Base-by-base conservation (phyloP, 495 filamentous ascomycete genomes). In the Immersiella caudata region DNA sequence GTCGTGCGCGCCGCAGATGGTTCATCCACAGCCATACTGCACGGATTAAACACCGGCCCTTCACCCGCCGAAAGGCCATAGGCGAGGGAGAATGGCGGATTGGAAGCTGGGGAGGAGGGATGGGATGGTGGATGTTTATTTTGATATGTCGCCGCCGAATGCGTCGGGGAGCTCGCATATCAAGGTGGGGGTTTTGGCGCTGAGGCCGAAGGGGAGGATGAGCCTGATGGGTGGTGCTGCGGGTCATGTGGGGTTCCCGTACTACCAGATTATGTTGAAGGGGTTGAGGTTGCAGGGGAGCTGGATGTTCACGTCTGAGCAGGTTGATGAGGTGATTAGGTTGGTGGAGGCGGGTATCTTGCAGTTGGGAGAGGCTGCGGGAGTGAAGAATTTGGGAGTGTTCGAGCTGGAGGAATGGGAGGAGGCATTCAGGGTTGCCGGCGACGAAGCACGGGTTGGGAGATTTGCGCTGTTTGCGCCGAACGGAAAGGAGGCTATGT, bases 201-300 rank as follows among this genome's bases (percentile, higher is more conserved):
- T 86, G 50, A 67, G 74, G 7, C 50, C 65, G 12, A 69, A 70
- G 2, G 83, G 82, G 0, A 68, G 79, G 22, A 75, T 80, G 2
- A 74, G 60, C 24, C 65, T 86, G n/a, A 85, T 84, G 82, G 82
- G 83, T 8, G 80, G 79, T 0, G 69, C 79, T 24, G 40, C 11
- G 3, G 72, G 71, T 0, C 74, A 81, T 60, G 64, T 83, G 7
- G 71, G 77, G 25, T 72, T 80, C 59, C 40, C 56, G 20, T 62
- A 73, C 21, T 58, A 27, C 7, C 58, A 65, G 60, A 70, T 83
- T 7, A 77, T 84, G 76, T 56, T 72, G 36, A 67, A 69, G 46
- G 75, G 74, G 36, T 60, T 85, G 35, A 74, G 50, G 35, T 49
- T 83, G 22, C 71, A 76, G 58, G 82, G 83, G 6, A 79, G 71